Base-by-base conservation (phyloP, 768 basidiomycete genomes). In the Dentipellis fragilis region DNA sequence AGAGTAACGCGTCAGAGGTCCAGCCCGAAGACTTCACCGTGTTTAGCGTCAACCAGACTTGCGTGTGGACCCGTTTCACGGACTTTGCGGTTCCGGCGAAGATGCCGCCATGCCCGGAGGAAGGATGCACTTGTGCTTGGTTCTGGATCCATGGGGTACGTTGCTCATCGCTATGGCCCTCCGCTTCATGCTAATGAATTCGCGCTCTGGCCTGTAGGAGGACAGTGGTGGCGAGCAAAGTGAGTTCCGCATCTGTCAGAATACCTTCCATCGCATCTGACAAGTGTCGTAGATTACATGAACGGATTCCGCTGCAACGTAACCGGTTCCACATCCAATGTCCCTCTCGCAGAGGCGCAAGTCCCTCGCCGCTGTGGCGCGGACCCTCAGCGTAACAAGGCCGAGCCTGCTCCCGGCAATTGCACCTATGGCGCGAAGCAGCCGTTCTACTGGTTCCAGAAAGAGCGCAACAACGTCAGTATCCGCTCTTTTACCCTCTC, bases 1-100 rank as follows among this genome's bases (percentile, higher is more conserved):
- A 86, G 66, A 78, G 68, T 59, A 73, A 89, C 60, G 79, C 74
- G 1, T 69, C 65, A 0, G 60, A 75, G 0, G 77, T 90, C 7
- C 67, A 81, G 62, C 86, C 86, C 0, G 78, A 75, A 46, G 85
- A 89, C 68, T 84, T 89, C 62, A 77, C 81, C 0, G 71, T 89
- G 10, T 89, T 89, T 67, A 84, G 81, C 55, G 77, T 87, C 11
- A 88, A 89, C 64, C 83, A 85, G 49, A 84, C 80, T 0, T 88
- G 86, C 59, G 86, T 87, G 0, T 89, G 83, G 83, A 76, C 71
- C 21, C 73, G 85, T 17, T 79, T 80, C 65, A 89, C 84, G 6
- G 78, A 81, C 51, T 90, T 89, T 60, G 64, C 76, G 49, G 84
- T 90, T 5, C 89, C 88, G 0, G 73, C 64, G 16, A 69, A 68